Conservation (phyloP, 192 early-diverging fungal species). For the Coemansia sp. region DNA sequence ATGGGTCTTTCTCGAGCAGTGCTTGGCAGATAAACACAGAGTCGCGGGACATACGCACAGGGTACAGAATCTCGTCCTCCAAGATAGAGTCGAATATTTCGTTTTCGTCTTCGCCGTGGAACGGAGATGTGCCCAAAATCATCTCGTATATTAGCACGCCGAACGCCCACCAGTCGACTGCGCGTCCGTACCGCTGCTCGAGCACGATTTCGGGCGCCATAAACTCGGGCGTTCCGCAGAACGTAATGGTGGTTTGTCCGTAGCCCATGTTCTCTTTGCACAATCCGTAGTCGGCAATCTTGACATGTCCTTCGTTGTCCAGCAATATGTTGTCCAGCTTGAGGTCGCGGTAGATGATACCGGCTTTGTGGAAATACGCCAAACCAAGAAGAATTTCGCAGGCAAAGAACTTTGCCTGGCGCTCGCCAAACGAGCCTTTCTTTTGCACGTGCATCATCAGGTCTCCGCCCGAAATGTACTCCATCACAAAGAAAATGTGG, state of each 20-base stretch:
- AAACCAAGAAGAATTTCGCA: conserved; percentile 92
- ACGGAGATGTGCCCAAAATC: conserved; percentile 90
- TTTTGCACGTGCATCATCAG: conserved; percentile 99
- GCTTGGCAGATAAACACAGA: conserved; percentile 90
- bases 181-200: conserved; percentile 93
- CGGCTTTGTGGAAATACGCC: conserved; percentile 93
- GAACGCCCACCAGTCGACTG: conserved; percentile 99
- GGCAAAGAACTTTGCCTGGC: conserved; percentile 94
- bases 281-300: conserved; percentile 97
- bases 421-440: conserved; percentile 82
- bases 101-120: conserved; percentile 94
- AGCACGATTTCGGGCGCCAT: conserved; percentile 98
- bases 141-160: conserved; percentile 87
- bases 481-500: conserved; percentile 97
- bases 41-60: conserved; percentile 89
- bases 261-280: conserved; percentile 96
- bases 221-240: conserved; percentile 98
- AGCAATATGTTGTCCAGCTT: conserved; percentile 97
- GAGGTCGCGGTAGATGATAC: conserved; percentile 94
- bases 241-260: conserved; percentile 87
- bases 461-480: conserved; percentile 96
- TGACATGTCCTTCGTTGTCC: conserved; percentile 90
- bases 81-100: conserved; percentile 98
- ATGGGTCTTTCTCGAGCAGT: conserved; percentile 87
- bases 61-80: conserved; percentile 93